Percentiles rank a stretch among this genome's conserved stretches.
phyloP scores from a whole-genome alignment of 176 grass and related monocot genomes.

The Hsuehochloa calcarea region DNA sequence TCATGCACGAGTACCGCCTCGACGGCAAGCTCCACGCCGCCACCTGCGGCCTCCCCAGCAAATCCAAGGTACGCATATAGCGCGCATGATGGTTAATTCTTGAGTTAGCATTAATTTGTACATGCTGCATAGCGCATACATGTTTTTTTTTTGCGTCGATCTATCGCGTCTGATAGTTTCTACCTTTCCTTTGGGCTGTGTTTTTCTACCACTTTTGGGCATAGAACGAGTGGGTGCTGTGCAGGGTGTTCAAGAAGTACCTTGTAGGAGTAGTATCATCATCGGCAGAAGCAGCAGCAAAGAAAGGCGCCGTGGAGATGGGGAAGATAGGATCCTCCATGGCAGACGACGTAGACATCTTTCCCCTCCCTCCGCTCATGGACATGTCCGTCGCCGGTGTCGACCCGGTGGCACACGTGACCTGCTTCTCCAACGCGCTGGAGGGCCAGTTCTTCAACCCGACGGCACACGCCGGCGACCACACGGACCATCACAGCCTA shows the following conservation, averaged over 20 bases:
- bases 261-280: not conserved
- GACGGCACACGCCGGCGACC: not conserved
- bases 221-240: slow-evolving; percentile 89
- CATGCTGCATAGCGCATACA: not conserved
- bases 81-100: not conserved
- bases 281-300: not conserved
- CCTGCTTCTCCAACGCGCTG: slow-evolving; percentile 90
- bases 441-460: slow-evolving; percentile 51
- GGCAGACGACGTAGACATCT: not conserved
- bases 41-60: slow-evolving; percentile 22
- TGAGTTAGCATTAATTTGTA: not conserved
- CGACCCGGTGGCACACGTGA: slow-evolving; percentile 57
- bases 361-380: slow-evolving; percentile 44
- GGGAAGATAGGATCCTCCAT: not conserved
- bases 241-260: slow-evolving; percentile 81
- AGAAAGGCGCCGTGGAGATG: not conserved
- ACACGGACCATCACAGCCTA: slow-evolving; percentile 6
- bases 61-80: slow-evolving; percentile 41
- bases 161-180: not conserved
- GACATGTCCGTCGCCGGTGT: slow-evolving; percentile 40
- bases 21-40: slow-evolving; percentile 42
- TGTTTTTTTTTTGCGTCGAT: not conserved
- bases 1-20: slow-evolving; percentile 87
- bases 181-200: not conserved
- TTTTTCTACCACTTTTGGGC: not conserved